phyloP scores from a whole-genome alignment of 1,284 basidiomycete genomes.

The Rhodotorula sp. region DNA sequence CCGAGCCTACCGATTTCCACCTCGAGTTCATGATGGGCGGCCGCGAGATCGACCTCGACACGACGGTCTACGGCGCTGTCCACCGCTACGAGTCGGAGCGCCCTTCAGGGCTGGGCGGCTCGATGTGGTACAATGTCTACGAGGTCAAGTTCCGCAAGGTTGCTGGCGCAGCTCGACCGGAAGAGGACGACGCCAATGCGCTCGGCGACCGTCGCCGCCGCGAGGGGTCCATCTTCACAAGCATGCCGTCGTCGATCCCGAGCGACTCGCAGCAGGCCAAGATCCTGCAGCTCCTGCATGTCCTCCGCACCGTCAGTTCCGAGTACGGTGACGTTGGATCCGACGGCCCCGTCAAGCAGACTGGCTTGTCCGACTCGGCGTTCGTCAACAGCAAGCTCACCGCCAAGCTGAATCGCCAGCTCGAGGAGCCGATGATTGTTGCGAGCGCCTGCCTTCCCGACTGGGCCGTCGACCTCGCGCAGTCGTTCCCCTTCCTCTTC shows the following conservation, averaged over 20 bases:
- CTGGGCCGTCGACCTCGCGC: constrained; percentile 92
- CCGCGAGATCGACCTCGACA: constrained; percentile 72
- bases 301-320: constrained; percentile 75
- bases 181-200: constrained; percentile 24
- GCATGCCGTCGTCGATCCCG: constrained; percentile 68
- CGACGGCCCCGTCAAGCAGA: constrained; percentile 6
- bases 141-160: constrained; percentile 93
- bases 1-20: constrained; percentile 92
- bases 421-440: constrained; percentile 98
- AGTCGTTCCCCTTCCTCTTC: constrained; percentile 95
- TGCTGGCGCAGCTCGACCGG: constrained; percentile 67
- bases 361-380: constrained; percentile 61
- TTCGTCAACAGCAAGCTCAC: constrained; percentile 99
- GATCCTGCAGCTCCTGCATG: constrained; percentile 83
- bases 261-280: constrained; percentile 82
- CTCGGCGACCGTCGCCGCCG: constrained; percentile 44
- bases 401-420: constrained; percentile 93
- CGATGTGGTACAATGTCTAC: constrained; percentile 85
- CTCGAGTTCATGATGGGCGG: constrained; percentile 92
- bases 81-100: constrained; percentile 65
- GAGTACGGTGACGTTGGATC: constrained; percentile 50
- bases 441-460: constrained; percentile 94
- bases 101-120: constrained; percentile 46
- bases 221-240: constrained; percentile 40
- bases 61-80: constrained; percentile 94